These are phyloP conservation scores for Acrocalymma vagum DNA, from an alignment of 2,329 filamentous ascomycete genomes.

Conservation along the genomic window DNA sequence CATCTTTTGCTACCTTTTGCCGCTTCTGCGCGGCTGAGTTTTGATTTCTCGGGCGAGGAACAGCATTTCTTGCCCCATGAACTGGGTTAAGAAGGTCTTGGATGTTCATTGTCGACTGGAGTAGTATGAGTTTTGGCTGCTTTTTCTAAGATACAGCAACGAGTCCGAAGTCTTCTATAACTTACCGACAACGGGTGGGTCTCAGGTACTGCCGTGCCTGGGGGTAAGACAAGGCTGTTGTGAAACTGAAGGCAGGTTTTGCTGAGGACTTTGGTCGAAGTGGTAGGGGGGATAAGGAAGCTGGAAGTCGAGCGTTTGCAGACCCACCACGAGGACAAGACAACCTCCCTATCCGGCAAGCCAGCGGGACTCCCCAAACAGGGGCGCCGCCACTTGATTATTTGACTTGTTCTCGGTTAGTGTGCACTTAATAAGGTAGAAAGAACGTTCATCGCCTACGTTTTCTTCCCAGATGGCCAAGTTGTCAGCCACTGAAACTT, in stretches of 20 bases:
- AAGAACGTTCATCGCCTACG: too few relatives aligned
- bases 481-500: too few relatives aligned
- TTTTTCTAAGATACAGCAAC: too few relatives aligned
- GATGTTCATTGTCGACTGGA: conserved; percentile 46
- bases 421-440: too few relatives aligned
- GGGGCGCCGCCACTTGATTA: conserved; percentile 6
- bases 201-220: conserved; percentile 3
- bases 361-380: conserved; percentile 22
- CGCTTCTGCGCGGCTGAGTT: too few relatives aligned
- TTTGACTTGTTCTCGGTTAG: conserved; percentile 14
- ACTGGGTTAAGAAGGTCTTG: conserved; percentile 50
- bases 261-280: conserved; percentile 25
- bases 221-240: conserved; percentile 26
- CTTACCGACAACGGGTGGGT: too few relatives aligned
- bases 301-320: conserved; percentile 36
- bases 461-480: too few relatives aligned
- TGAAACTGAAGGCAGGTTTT: conserved; percentile 29
- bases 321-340: conserved; percentile 37
- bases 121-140: conserved; percentile 1
- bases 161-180: too few relatives aligned
- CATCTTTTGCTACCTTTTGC: conserved; percentile 72
- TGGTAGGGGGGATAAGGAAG: conserved; percentile 26
- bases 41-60: too few relatives aligned
- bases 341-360: conserved; percentile 28
- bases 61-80: conserved; percentile 14